These are phyloP conservation scores for Straminergon stramineum DNA, from an alignment of 225 moss, liverwort and hornwort genomes.

Conservation along the genomic window DNA sequence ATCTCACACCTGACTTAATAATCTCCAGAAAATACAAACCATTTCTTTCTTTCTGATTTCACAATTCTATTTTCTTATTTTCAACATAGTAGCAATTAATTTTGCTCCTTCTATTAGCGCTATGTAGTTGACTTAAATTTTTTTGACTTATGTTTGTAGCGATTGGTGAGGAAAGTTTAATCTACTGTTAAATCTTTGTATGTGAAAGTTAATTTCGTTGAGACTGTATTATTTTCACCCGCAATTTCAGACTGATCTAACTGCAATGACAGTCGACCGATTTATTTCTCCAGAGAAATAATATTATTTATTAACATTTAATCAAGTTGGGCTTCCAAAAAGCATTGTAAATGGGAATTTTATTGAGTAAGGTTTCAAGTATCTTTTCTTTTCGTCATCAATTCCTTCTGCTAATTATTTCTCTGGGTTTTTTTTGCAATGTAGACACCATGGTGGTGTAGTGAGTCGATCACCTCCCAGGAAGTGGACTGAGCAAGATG, in stretches of 20 bases:
- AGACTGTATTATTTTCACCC: no score
- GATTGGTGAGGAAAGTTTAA: no score
- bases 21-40: background rate
- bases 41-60: background rate
- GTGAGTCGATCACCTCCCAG: slow-evolving; percentile 27
- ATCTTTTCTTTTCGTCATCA: no score
- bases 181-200: no score
- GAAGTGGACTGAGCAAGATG: slow-evolving; percentile 37
- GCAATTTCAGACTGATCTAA: background rate
- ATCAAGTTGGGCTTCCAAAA: background rate
- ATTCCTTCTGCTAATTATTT: background rate
- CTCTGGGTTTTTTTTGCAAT: background rate
- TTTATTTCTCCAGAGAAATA: background rate
- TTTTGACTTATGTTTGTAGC: no score
- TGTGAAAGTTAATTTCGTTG: no score
- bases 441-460: slow-evolving; percentile 47
- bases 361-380: accelerated
- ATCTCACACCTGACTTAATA: accelerated
- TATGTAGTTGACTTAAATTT: accelerated
- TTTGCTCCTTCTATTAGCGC: background rate
- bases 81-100: accelerated
- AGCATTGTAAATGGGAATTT: background rate
- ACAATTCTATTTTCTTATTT: no score
- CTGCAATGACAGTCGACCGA: no score
- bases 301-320: no score